A percentile compares a stretch with the other conserved stretches of the same genome.
These are phyloP conservation scores for Myochromella boudieri DNA, from an alignment of 768 basidiomycete species.

Conservation along the genomic window DNA sequence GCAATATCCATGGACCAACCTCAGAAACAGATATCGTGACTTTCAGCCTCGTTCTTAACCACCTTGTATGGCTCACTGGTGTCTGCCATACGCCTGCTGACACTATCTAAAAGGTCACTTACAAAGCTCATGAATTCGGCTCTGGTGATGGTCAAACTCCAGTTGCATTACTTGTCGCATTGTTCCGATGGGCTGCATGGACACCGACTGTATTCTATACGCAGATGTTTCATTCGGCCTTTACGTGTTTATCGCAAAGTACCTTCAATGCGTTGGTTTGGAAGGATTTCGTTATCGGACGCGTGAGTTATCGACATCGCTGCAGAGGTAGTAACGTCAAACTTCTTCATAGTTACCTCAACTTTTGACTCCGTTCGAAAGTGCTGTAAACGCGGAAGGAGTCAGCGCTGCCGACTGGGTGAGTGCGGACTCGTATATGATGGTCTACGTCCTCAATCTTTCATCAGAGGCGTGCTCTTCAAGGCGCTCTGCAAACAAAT, in stretches of 20 bases:
- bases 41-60: slow-evolving; percentile 58
- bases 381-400: slow-evolving; percentile 50
- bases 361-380: slow-evolving; percentile 56
- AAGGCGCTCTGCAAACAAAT: slow-evolving; percentile 47
- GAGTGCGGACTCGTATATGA: neutral
- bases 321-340: neutral
- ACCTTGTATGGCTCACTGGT: slow-evolving; percentile 45
- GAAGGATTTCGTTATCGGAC: slow-evolving; percentile 70
- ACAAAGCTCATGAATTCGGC: slow-evolving; percentile 61
- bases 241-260: slow-evolving; percentile 61
- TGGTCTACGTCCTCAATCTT: slow-evolving; percentile 5
- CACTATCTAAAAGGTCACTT: slow-evolving; percentile 45
- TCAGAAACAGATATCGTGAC: slow-evolving; percentile 67
- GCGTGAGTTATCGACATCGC: slow-evolving; percentile 44
- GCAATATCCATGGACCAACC: slow-evolving; percentile 52
- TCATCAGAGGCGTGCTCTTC: slow-evolving; percentile 41
- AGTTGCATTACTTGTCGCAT: slow-evolving; percentile 52
- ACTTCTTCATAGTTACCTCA: slow-evolving; percentile 53
- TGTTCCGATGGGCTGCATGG: slow-evolving; percentile 65
- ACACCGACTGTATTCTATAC: slow-evolving; percentile 64
- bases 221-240: slow-evolving; percentile 62
- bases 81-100: slow-evolving; percentile 2
- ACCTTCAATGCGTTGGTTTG: slow-evolving; percentile 44
- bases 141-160: slow-evolving; percentile 55
- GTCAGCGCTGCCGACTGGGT: slow-evolving; percentile 61